Evolutionary conservation across 2,329 filamentous ascomycete species (phyloP).

Genomic region (Colletotrichum sp.): DNA sequence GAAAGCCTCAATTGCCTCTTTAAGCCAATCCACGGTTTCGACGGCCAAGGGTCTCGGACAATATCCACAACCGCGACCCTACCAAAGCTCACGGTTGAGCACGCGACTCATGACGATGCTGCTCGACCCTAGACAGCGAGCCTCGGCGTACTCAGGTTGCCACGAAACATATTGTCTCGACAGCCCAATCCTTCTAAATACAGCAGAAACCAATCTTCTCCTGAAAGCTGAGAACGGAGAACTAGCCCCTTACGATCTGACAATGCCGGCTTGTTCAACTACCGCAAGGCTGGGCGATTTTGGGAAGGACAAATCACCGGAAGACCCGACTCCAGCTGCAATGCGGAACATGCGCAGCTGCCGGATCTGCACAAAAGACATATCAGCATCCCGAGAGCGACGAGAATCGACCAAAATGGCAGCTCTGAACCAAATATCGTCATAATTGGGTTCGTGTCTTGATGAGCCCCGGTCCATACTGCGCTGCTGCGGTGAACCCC

Average conservation of each 20-base stretch:
- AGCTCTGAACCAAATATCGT: background rate
- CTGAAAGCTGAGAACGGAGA: background rate
- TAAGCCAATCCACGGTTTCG: background rate
- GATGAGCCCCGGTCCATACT: background rate
- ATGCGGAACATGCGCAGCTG: background rate
- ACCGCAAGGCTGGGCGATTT: background rate
- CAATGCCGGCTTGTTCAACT: background rate
- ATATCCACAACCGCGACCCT: background rate
- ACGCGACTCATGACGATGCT: constrained; percentile 15
- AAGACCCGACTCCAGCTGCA: background rate
- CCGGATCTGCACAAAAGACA: background rate
- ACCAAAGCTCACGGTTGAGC: background rate
- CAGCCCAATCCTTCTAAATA: background rate
- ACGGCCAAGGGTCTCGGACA: background rate
- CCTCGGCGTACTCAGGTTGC: background rate
- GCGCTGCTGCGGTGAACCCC: background rate
- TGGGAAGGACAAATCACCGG: background rate
- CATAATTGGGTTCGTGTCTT: background rate
- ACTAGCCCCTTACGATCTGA: background rate
- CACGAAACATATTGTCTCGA: background rate
- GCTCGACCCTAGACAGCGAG: background rate
- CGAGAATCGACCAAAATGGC: background rate
- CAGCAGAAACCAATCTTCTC: background rate
- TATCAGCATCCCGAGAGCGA: background rate
- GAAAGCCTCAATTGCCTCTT: background rate